Conservation (phyloP, 495 filamentous ascomycete genomes). For the Talaromyces nanjingensis region DNA sequence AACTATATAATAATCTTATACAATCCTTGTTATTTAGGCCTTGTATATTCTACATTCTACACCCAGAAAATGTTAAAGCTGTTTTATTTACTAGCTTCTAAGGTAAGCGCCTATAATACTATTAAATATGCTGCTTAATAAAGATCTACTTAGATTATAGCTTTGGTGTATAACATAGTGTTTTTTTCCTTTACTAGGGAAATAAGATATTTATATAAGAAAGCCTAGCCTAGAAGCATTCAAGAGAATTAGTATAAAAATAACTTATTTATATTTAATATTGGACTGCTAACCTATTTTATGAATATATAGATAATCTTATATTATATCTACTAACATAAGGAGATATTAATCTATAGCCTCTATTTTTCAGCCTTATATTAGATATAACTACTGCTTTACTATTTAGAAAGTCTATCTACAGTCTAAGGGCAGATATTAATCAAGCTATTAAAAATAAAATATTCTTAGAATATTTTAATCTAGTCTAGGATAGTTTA, state of each 20-base stretch:
- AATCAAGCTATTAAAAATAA: constrained; percentile 17
- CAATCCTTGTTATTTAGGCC: constrained; percentile 25
- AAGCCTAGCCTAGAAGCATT: constrained; percentile 12
- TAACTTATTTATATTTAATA: neutral
- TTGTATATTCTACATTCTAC: constrained; percentile 24
- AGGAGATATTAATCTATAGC: constrained; percentile 8
- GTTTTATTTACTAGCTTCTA: constrained; percentile 30
- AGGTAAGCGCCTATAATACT: constrained; percentile 12
- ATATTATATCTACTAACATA: neutral
- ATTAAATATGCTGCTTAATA: neutral
- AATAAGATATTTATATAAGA: constrained; percentile 27
- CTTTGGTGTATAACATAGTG: constrained; percentile 12
- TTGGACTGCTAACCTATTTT: neutral
- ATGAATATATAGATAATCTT: neutral
- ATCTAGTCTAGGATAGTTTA: constrained; percentile 28
- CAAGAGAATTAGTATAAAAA: constrained; percentile 12
- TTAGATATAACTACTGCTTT: constrained; percentile 35
- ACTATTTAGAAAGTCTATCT: constrained; percentile 38
- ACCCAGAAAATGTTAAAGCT: constrained; percentile 28
- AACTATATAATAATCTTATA: constrained; percentile 22
- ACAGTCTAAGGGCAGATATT: constrained; percentile 24
- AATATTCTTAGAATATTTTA: constrained; percentile 30
- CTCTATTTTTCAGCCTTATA: constrained; percentile 39
- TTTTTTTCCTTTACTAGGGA: constrained; percentile 17
- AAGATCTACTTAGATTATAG: constrained; percentile 11